phyloP scores from a whole-genome alignment of 768 basidiomycete species.

The Boletus rubropictus region DNA sequence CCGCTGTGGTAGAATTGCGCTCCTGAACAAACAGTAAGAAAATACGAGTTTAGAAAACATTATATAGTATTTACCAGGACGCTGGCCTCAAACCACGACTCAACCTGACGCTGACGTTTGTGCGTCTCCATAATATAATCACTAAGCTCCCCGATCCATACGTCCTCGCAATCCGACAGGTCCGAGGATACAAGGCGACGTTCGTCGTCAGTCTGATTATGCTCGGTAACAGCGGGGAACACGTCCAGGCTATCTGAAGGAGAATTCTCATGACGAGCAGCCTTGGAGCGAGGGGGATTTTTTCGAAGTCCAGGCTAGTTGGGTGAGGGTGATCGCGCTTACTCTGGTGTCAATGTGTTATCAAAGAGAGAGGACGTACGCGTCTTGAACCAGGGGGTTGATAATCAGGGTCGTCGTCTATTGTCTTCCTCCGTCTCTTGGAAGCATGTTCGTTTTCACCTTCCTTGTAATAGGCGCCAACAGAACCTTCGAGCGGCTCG shows the following conservation, averaged over 20 bases:
- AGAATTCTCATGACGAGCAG: slow-evolving; percentile 26
- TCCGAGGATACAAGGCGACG: slow-evolving; percentile 59
- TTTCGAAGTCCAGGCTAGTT: slow-evolving; percentile 39
- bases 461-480: slow-evolving; percentile 29
- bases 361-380: slow-evolving; percentile 38
- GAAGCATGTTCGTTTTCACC: slow-evolving; percentile 28
- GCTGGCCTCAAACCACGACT: slow-evolving; percentile 66
- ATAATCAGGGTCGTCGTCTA: slow-evolving; percentile 50
- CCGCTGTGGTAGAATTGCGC: slow-evolving; percentile 60
- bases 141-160: slow-evolving; percentile 67
- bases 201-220: slow-evolving; percentile 36
- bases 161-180: slow-evolving; percentile 72
- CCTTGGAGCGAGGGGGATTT: slow-evolving; percentile 37
- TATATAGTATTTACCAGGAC: slow-evolving; percentile 43
- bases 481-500: slow-evolving; percentile 18
- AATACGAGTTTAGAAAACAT: background rate
- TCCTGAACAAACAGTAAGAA: slow-evolving; percentile 43
- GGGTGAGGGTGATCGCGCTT: background rate
- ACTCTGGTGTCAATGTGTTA: background rate
- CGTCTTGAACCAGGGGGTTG: slow-evolving; percentile 44
- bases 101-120: slow-evolving; percentile 66
- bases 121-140: slow-evolving; percentile 69
- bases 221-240: slow-evolving; percentile 15
- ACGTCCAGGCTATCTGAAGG: slow-evolving; percentile 21
- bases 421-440: slow-evolving; percentile 47